Percentiles rank a stretch among this genome's conserved stretches.
Evolutionary conservation across 306 rosid species (phyloP).

Genomic region (Luffa aegyptiaca): DNA sequence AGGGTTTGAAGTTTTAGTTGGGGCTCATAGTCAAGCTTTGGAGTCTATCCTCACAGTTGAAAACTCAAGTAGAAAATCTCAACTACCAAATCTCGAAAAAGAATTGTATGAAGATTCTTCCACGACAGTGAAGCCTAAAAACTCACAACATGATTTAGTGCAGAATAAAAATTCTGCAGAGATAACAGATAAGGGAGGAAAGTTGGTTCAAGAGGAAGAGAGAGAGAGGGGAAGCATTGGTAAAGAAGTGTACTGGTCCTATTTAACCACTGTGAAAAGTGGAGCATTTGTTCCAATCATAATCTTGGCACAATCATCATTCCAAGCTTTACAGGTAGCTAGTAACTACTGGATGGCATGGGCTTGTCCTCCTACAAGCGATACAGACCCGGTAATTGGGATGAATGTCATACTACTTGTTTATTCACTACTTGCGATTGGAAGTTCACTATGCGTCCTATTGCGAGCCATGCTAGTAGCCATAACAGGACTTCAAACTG

Average conservation of each 20-base stretch:
- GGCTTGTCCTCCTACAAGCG: conserved; percentile 71
- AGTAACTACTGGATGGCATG: conserved; percentile 99
- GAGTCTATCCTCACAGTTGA: conserved; percentile 58
- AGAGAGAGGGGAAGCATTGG: conserved; percentile 93
- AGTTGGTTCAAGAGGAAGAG: conserved; percentile 86
- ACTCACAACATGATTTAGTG: conserved; percentile 33
- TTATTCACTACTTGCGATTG: conserved; percentile 56
- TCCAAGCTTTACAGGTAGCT: conserved; percentile 75
- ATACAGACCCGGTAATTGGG: conserved; percentile 33
- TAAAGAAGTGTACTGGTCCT: conserved; percentile 68
- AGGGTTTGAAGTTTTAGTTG: conserved; percentile 84
- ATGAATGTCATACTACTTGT: conserved; percentile 48
- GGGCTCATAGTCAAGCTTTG: conserved; percentile 88
- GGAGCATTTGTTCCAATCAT: conserved; percentile 71
- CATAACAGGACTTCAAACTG: conserved; percentile 62
- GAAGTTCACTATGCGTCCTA: conserved; percentile 63
- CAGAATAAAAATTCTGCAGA: conserved; percentile 45
- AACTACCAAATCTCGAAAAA: conserved; percentile 24
- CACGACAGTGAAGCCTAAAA: conserved; percentile 26
- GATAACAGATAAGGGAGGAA: conserved; percentile 49
- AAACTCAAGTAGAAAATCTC: conserved; percentile 39
- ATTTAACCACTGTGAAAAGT: conserved; percentile 62
- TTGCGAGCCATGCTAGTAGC: conserved; percentile 47
- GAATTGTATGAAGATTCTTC: conserved; percentile 30
- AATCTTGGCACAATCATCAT: conserved; percentile 72